Evolutionary conservation across 2,329 filamentous ascomycete genomes (phyloP).

Genomic region (Sphaerulina populicola): DNA sequence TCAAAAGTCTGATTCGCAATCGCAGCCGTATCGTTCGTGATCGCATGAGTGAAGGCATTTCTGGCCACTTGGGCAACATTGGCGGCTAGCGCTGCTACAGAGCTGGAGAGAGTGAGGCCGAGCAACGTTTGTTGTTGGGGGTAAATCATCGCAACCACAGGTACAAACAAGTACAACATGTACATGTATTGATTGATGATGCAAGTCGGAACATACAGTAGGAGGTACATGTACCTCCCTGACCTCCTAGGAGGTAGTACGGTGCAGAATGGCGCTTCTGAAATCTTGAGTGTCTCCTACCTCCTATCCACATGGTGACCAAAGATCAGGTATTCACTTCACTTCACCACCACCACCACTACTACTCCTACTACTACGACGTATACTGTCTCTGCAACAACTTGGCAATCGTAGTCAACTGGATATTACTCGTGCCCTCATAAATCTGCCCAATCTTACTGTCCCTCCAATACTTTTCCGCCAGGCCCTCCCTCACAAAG

Average conservation of each 20-base stretch:
- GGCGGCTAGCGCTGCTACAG: constrained; percentile 2
- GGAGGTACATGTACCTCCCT: too few species aligned
- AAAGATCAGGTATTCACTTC: too few species aligned
- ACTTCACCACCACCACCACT: too few species aligned
- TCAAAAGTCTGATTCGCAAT: constrained; percentile 18
- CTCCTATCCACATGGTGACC: too few species aligned
- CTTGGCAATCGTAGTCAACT: constrained; percentile 63
- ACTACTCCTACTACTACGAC: too few species aligned
- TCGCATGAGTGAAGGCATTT: constrained; percentile 7
- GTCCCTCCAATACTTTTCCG: constrained; percentile 96
- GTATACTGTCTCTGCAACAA: constrained; percentile 62
- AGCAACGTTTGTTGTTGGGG: neutral
- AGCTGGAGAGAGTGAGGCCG: neutral
- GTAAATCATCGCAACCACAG: neutral
- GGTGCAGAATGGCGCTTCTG: too few species aligned
- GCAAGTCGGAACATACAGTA: too few species aligned
- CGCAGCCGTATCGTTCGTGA: constrained; percentile 13
- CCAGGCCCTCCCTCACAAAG: constrained; percentile 89
- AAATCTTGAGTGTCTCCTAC: too few species aligned
- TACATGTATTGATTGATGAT: too few species aligned
- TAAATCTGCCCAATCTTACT: constrained; percentile 88
- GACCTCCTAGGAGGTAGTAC: too few species aligned
- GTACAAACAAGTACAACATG: too few species aligned
- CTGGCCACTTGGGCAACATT: neutral
- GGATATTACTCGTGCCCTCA: constrained; percentile 76